phyloP scores from a whole-genome alignment of 129 eudicot genomes.

The Solidago caesia region DNA sequence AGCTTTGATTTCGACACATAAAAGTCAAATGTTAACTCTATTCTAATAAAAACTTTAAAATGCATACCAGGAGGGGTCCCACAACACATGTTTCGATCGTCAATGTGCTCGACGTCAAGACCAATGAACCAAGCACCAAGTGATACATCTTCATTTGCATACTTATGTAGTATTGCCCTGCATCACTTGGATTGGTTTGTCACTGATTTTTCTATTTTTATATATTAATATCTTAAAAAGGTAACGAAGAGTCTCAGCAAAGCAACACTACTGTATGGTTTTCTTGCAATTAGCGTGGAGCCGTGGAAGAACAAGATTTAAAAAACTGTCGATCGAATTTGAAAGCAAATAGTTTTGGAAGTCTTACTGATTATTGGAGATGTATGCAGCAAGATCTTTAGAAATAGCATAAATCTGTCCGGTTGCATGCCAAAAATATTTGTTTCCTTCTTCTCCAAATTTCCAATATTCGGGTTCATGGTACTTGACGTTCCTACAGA shows the following conservation, averaged over 20 bases:
- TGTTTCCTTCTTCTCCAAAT: constrained; percentile 71
- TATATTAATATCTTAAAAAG: background rate
- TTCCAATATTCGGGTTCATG: constrained; percentile 75
- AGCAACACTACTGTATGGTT: background rate
- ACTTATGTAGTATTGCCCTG: constrained; percentile 58
- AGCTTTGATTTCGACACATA: constrained; percentile 7
- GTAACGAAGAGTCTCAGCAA: background rate
- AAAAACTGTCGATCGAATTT: background rate
- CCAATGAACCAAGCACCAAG: constrained; percentile 71
- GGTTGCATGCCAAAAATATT: constrained; percentile 70
- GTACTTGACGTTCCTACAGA: constrained; percentile 53
- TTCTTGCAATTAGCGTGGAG: background rate
- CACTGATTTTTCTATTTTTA: background rate
- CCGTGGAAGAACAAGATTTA: constrained; percentile 15
- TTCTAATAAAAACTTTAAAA: background rate
- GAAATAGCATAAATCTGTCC: constrained; percentile 72
- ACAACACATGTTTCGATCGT: constrained; percentile 66
- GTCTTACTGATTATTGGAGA: constrained; percentile 54
- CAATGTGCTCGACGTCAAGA: constrained; percentile 53
- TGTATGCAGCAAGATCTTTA: constrained; percentile 56
- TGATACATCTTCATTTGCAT: constrained; percentile 67
- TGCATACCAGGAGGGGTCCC: constrained; percentile 56
- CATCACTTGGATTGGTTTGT: constrained; percentile 8
- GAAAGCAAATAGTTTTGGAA: background rate
- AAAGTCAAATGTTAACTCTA: constrained; percentile 7